These are phyloP conservation scores for Candida tallmaniae DNA, from an alignment of 805 yeast genomes.

Conservation along the genomic window DNA sequence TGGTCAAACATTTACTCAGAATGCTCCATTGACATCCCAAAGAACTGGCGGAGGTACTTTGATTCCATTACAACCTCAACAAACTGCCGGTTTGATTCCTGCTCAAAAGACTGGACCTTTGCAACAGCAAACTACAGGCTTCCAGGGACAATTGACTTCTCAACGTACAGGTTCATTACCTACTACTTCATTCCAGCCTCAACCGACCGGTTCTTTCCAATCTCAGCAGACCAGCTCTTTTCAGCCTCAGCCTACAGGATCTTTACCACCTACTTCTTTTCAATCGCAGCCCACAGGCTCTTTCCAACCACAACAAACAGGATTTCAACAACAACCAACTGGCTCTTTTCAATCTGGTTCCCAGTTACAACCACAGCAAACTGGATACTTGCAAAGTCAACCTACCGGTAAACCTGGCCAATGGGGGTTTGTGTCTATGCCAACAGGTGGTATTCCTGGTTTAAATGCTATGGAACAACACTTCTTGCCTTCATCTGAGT, in stretches of 20 bases:
- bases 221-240: conserved; percentile 53
- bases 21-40: conserved; percentile 28
- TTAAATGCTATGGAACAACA: conserved; percentile 62
- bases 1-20: conserved; percentile 12
- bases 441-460: conserved; percentile 70
- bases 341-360: no score
- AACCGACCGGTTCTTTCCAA: conserved; percentile 46
- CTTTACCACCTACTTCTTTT: conserved; percentile 17
- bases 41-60: conserved; percentile 44
- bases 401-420: conserved; percentile 70
- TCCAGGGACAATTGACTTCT: conserved; percentile 17
- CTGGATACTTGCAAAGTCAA: conserved; percentile 45
- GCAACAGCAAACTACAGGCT: conserved; percentile 30
- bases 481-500: conserved; percentile 52
- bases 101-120: conserved; percentile 37
- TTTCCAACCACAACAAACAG: conserved; percentile 33
- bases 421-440: conserved; percentile 72
- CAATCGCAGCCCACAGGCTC: conserved; percentile 26
- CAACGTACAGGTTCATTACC: conserved; percentile 15
- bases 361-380: conserved; percentile 34
- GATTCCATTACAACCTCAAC: conserved; percentile 55
- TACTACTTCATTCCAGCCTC: conserved; percentile 25
- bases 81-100: conserved; percentile 63
- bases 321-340: conserved; percentile 33
- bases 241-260: conserved; percentile 25